Conservation (phyloP, 1,139 yeast genomes). For the Candida sojae region DNA sequence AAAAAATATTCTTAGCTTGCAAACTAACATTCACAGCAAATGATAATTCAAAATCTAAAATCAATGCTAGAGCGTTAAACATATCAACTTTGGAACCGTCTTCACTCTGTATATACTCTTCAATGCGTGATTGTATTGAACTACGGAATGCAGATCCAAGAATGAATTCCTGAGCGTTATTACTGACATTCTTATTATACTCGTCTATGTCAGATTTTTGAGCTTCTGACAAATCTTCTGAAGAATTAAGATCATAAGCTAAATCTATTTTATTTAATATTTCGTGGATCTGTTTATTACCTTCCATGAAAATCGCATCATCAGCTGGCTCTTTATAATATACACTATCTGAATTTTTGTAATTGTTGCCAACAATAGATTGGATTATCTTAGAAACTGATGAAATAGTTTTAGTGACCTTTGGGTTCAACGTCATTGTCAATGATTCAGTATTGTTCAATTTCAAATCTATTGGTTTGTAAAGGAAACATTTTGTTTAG, state of each 20-base stretch:
- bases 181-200: constrained; percentile 21
- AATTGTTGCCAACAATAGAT: not conserved
- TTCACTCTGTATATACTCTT: constrained; percentile 6
- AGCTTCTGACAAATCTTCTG: constrained; percentile 42
- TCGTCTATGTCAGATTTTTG: constrained; percentile 26
- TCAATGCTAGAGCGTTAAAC: constrained; percentile 20
- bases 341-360: constrained; percentile 2
- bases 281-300: constrained; percentile 1
- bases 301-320: constrained; percentile 2
- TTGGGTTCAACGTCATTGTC: constrained; percentile 3
- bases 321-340: constrained; percentile 6
- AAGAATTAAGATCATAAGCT: constrained; percentile 4
- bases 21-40: constrained; percentile 15
- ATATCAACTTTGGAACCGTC: constrained; percentile 2
- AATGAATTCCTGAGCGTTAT: constrained; percentile 20
- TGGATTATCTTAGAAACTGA: not conserved
- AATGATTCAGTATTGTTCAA: no score
- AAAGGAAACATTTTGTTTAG: no score
- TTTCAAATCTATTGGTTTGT: no score
- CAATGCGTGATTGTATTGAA: constrained; percentile 13
- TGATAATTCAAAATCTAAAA: constrained; percentile 27
- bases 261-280: constrained; percentile 2
- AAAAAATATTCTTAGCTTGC: constrained; percentile 24
- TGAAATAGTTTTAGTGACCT: not conserved
- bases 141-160: constrained; percentile 22